Conservation (phyloP, 768 basidiomycete species). For the Hirschioporus abietinus region DNA sequence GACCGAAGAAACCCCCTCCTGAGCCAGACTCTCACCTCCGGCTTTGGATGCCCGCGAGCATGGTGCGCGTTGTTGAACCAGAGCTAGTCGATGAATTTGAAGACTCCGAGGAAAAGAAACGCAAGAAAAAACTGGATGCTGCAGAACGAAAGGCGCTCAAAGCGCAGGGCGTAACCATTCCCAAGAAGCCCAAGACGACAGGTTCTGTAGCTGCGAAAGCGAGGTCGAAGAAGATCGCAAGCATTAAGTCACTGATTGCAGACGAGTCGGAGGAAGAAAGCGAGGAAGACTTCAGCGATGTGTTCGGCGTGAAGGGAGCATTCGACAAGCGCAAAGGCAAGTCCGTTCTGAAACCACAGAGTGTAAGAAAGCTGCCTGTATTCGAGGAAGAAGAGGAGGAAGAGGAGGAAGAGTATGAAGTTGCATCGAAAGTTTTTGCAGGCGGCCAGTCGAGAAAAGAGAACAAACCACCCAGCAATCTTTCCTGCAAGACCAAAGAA, state of each 20-base stretch:
- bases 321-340: not conserved
- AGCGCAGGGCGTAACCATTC: not conserved
- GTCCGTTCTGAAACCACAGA: not conserved
- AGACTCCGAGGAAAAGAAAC: conserved; percentile 23
- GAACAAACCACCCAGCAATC: not conserved
- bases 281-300: not conserved
- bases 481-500: not conserved
- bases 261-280: not conserved
- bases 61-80: conserved; percentile 37
- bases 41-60: conserved; percentile 38
- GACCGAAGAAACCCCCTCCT: conserved; percentile 13
- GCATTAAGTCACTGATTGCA: not conserved
- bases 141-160: conserved; percentile 6
- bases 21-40: conserved; percentile 28
- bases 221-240: not conserved
- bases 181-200: not conserved
- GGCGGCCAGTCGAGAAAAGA: not conserved
- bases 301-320: not conserved
- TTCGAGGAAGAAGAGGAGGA: not conserved
- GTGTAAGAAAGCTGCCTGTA: not conserved
- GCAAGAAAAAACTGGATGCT: conserved; percentile 29
- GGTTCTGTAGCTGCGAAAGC: not conserved
- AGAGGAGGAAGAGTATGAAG: not conserved
- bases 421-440: not conserved
- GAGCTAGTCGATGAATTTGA: conserved; percentile 31